Conservation (phyloP, 2,329 filamentous ascomycete species). For the Elsinoe necatrix region DNA sequence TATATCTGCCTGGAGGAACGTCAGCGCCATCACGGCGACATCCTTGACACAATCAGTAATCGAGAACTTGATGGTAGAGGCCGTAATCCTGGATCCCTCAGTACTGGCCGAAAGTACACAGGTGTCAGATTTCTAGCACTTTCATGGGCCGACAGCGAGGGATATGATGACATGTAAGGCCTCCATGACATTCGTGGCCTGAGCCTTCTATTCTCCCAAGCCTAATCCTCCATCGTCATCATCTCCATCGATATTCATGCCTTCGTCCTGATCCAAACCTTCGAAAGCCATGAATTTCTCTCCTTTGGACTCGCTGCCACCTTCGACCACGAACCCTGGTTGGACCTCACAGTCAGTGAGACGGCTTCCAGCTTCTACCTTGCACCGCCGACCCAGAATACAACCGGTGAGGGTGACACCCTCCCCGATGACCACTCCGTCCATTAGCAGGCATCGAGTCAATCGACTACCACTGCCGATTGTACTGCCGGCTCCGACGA, state of each 20-base stretch:
- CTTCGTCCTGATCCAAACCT: slow-evolving; percentile 28
- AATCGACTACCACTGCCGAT: slow-evolving; percentile 80
- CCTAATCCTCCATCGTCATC: slow-evolving; percentile 16
- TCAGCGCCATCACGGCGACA: no score
- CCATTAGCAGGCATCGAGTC: slow-evolving; percentile 85
- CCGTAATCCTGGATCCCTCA: no score
- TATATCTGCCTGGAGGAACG: no score
- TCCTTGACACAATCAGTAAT: no score
- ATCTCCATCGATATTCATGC: slow-evolving; percentile 21
- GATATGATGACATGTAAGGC: no score
- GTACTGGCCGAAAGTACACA: no score
- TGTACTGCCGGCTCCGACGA: slow-evolving; percentile 79
- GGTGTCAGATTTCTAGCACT: no score
- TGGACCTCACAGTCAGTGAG: slow-evolving; percentile 88
- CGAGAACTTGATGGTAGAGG: no score
- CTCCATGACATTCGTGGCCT: no score
- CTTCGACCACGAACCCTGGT: slow-evolving; percentile 72
- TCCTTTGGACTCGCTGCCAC: slow-evolving; percentile 55
- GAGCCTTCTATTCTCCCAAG: no score
- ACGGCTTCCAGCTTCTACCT: slow-evolving; percentile 64
- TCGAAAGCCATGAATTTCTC: slow-evolving; percentile 53
- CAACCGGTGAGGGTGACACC: slow-evolving; percentile 80
- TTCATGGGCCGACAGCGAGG: no score
- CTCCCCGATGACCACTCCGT: slow-evolving; percentile 76
- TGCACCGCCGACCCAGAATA: slow-evolving; percentile 70